Evolutionary conservation across 2,329 filamentous ascomycete species (phyloP).

Genomic region (Claviceps sp.): DNA sequence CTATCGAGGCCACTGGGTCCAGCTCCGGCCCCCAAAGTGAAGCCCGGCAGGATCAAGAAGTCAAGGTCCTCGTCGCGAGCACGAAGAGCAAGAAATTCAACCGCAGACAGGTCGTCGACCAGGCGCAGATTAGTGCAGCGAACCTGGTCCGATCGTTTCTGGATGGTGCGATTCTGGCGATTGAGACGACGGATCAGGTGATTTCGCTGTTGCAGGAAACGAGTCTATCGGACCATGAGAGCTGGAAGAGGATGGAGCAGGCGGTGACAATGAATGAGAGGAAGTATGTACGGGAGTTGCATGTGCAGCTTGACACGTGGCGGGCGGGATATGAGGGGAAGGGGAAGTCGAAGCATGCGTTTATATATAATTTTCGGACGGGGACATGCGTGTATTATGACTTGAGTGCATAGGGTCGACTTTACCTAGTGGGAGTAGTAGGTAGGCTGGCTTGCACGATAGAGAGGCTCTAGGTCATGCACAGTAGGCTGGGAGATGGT

Average conservation of each 20-base stretch:
- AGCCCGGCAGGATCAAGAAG: conserved; percentile 49
- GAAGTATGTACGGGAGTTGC: conserved; percentile 71
- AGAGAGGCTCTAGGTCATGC: no score
- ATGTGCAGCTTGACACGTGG: conserved; percentile 59
- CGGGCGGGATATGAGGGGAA: conserved; percentile 40
- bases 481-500: no score
- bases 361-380: conserved; percentile 85
- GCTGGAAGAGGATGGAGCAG: conserved; percentile 73
- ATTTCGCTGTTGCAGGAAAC: conserved; percentile 66
- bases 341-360: conserved; percentile 53
- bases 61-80: conserved; percentile 71
- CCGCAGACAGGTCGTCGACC: conserved; percentile 72
- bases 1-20: conserved; percentile 14
- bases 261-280: conserved; percentile 62
- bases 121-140: conserved; percentile 46
- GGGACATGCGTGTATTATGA: conserved; percentile 80
- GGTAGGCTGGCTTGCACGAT: no score
- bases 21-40: conserved; percentile 11
- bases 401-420: conserved; percentile 33
- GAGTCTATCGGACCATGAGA: conserved; percentile 63
- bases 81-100: conserved; percentile 88
- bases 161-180: conserved; percentile 68
- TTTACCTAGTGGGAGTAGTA: no score
- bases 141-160: conserved; percentile 58
- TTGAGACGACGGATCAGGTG: conserved; percentile 76